Evolutionary conservation across 1,284 basidiomycete genomes (phyloP), one percentile per base, ranked within the genome.

Genomic region (Singerocomus inundabilis): DNA sequence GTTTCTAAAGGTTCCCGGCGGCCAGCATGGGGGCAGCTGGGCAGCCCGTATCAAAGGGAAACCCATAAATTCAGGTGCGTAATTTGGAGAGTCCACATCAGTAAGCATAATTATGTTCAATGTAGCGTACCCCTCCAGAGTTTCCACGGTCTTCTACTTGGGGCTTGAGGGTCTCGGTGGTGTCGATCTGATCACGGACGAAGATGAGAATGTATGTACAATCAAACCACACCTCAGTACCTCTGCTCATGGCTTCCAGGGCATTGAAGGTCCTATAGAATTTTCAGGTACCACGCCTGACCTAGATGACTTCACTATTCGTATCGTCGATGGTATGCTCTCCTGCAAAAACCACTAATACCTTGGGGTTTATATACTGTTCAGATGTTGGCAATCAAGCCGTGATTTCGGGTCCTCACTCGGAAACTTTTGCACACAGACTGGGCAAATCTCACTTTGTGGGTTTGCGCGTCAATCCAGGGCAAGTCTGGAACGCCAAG

Each of bases 81-180:
- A 26, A 37, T 41, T 49, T n/a, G 18, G n/a, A 16, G 11, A 32
- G 34, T 5, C 29, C 18, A 21, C 45, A 32, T 32, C 8, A 21
- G 12, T 29, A 21, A 26, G 41, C 12, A 38, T 54, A 46, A 44
- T 51, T 34, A 55, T 45, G 26, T 29, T 40, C 31, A 25, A 47
- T 30, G 13, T 54, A 82, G 81, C 73, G 47, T 61, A 68, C 45
- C 77, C 80, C 6, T 86, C 84, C 11, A 76, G 82, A 25, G 79
- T 87, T 35, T 88, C 91, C 1, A 74, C 88, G 11, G 79, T 95
- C 51, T 94, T 92, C 64, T 96, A 97, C 63, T 72, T 88, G 57
- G 93, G 91, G 0, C 68, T 95, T 32, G 93, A 96, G 59, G 92
- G 92, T 0, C 70, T 93, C 4, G 91, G 91, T n/a, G 81, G 79